Base-by-base conservation (phyloP, 805 yeast genomes). In the Geotrichum ghanense region DNA sequence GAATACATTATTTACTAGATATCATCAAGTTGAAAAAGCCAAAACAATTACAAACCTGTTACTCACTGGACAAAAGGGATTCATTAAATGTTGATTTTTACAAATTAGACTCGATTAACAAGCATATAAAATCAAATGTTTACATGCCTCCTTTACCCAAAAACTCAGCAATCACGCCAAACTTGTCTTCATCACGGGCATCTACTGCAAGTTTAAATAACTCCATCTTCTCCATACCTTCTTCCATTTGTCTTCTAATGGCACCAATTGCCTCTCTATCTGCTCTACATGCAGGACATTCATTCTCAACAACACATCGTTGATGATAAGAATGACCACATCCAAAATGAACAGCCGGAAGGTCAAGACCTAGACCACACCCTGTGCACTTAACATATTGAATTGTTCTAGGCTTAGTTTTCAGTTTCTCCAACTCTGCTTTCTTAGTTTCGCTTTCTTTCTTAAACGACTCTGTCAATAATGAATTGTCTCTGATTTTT, bases 261-360 rank as follows among this genome's bases (percentile, higher is more conserved):
- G 79, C 75, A 22, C 71, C 71, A 20, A 85, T 67, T 3, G 83
- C 78, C 50, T 85, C 90, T 42, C 78, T 62, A 43, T 83, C 85
- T n/a, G 76, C 74, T 1, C 79, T 62, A 59, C 97, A 90, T 37
- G 72, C 69, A 0, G 97, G 95, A 59, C 97, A 90, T 41, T 66
- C 70, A 22, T 51, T 56, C 6, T 57, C 60, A 51, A 56, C 71
- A 22, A 87, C 63, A 59, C 98, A 92, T 41, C 82, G 69, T 54
- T 82, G 84, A 58, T 92, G 97, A 58, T 77, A 88, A 2, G 92
- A 78, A 57, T 92, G 98, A 24, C 73, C 72, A 66, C 98, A 92
- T 52, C 78, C 75, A 67, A 90, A 92, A 56, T 85, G 94, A 0
- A 84, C 75, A 2, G 81, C 73, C 0, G 97, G 97, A 39, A 80